Conservation (phyloP, 306 rosid genomes). For the Medicago ruthenica region DNA sequence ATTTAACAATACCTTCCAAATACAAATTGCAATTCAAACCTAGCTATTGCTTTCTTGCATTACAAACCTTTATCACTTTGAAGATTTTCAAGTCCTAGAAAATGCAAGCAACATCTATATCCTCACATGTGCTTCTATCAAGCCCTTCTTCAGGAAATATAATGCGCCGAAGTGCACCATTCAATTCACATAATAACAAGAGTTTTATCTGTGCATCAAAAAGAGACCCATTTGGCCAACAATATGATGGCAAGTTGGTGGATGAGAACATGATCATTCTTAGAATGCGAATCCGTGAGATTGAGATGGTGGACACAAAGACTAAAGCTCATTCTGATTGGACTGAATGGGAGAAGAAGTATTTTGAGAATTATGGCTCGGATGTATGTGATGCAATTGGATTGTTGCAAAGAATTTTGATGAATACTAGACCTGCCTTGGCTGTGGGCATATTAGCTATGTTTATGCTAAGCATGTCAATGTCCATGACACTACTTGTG, state of each 20-base stretch:
- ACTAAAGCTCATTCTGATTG: slow-evolving; percentile 42
- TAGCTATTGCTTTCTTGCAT: background rate
- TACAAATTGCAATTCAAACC: background rate
- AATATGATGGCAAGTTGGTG: slow-evolving; percentile 56
- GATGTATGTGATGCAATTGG: slow-evolving; percentile 56
- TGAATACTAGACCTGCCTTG: slow-evolving; percentile 61
- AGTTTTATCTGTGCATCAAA: slow-evolving; percentile 41
- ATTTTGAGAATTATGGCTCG: slow-evolving; percentile 49
- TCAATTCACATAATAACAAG: slow-evolving; percentile 11
- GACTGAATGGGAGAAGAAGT: slow-evolving; percentile 65
- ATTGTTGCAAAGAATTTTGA: slow-evolving; percentile 54
- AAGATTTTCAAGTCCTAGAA: background rate
- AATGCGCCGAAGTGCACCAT: background rate
- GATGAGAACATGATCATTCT: slow-evolving; percentile 68
- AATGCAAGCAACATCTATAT: slow-evolving; percentile 43
- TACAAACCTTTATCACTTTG: background rate
- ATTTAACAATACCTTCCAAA: slow-evolving; percentile 4
- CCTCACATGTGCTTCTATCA: slow-evolving; percentile 26
- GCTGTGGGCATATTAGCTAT: slow-evolving; percentile 49
- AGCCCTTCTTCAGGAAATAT: background rate
- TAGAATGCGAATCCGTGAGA: slow-evolving; percentile 56
- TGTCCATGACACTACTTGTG: slow-evolving; percentile 38
- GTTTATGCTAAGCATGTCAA: slow-evolving; percentile 44
- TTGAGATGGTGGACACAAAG: slow-evolving; percentile 44
- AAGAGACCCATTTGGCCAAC: slow-evolving; percentile 47